These are phyloP conservation scores for Jackrogersella multiformis DNA, from an alignment of 495 filamentous ascomycete genomes.

Conservation along the genomic window DNA sequence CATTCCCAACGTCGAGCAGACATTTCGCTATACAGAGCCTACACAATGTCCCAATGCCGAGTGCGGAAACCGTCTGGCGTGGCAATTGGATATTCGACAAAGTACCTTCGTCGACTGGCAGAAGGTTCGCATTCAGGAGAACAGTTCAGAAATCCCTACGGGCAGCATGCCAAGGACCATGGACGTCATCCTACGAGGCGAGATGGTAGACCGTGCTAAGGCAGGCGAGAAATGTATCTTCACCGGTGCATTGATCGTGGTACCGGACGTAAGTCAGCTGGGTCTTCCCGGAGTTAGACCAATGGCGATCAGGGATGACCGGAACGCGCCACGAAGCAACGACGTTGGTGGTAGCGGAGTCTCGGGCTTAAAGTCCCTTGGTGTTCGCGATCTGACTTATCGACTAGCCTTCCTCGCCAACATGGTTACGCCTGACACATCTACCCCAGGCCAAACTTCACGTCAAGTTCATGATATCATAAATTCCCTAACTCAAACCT, in stretches of 20 bases:
- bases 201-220: constrained; percentile 97
- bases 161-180: constrained; percentile 98
- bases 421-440: constrained; percentile 94
- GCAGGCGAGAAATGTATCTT: constrained; percentile 98
- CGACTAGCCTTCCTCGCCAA: constrained; percentile 95
- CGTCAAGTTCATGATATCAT: constrained; percentile 72
- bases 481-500: constrained; percentile 77
- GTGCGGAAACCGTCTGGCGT: constrained; percentile 89
- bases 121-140: constrained; percentile 96
- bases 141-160: constrained; percentile 96
- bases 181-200: constrained; percentile 96
- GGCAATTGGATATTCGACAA: constrained; percentile 94
- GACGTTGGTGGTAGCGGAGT: constrained; percentile 87
- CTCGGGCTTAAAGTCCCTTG: constrained; percentile 86
- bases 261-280: constrained; percentile 96
- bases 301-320: constrained; percentile 85
- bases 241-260: constrained; percentile 93
- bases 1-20: constrained; percentile 92
- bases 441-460: constrained; percentile 68
- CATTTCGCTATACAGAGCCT: constrained; percentile 96
- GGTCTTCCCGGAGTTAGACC: constrained; percentile 86
- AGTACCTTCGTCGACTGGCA: constrained; percentile 99
- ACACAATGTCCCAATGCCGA: constrained; percentile 91
- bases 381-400: constrained; percentile 95
- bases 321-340: constrained; percentile 72